Evolutionary conservation across 2,329 filamentous ascomycete species (phyloP), one percentile per base, ranked within the genome.

Genomic region (Clonostachys byssicola): DNA sequence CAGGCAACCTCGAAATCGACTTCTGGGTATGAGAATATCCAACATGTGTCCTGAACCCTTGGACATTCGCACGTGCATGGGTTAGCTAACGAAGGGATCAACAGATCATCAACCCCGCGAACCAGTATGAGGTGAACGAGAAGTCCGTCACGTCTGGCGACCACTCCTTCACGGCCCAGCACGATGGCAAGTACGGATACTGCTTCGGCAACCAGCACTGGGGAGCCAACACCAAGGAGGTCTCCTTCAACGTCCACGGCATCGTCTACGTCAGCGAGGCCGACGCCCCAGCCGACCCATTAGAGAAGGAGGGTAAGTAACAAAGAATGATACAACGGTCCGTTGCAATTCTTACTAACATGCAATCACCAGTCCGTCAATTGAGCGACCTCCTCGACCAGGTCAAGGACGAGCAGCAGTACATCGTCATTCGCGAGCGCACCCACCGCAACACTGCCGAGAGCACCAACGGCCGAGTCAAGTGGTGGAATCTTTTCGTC

Each of bases 401-500:
- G 71, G 92, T 97, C 69, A 96, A 95, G 76, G 94, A 97, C 68
- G 94, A 99, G 75, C 94, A 99, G 74, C 83, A 86, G 58, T 99
- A 99, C 75, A 97, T 99, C 62, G 85, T 99, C 52, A 74, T 97
- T 49, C 88, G 94, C 59, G 94, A 99, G 75, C 83, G 94, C 62
- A 96, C 89, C 57, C 94, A 99, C 78, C 83, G 94, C 66, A 99
- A 99, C 75, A 99, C 94, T 10, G 94, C 94, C 54, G 94, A 99
- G 77, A 96, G 92, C 80, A 99, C 94, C 61, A 99, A 99, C 71
- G 81, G 84, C 58, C 82, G 94, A 56, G 94, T 99, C 66, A 99
- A 99, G 78, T 99, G 94, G 94, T 99, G 94, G 94, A 96, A 94
- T 70, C 81, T 97, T 59, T 97, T 97, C 71, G 92, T 99, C 71